These are phyloP conservation scores for Rhizopogon vesiculosus DNA, from an alignment of 768 basidiomycete genomes.

Conservation along the genomic window DNA sequence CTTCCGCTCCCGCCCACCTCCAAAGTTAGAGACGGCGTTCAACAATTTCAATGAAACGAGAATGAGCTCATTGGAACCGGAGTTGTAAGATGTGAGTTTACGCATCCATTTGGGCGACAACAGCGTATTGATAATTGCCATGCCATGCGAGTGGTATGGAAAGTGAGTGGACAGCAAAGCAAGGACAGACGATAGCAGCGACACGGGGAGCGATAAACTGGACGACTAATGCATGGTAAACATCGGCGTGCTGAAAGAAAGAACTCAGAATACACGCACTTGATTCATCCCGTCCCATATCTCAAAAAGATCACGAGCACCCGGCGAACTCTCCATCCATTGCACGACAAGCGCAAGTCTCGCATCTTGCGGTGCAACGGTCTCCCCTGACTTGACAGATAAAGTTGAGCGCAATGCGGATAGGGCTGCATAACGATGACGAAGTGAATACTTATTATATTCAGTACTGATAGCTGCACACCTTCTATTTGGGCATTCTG, in stretches of 20 bases:
- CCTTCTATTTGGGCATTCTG: slow-evolving; percentile 15
- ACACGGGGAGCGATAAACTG: slow-evolving; percentile 39
- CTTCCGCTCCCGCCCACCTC: slow-evolving; percentile 61
- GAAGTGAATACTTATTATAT: neutral
- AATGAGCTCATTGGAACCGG: slow-evolving; percentile 58
- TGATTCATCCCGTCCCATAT: slow-evolving; percentile 53
- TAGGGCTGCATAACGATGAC: slow-evolving; percentile 28
- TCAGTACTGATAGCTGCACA: slow-evolving; percentile 5
- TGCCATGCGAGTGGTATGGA: slow-evolving; percentile 57
- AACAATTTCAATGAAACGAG: slow-evolving; percentile 64
- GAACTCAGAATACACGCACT: slow-evolving; percentile 30
- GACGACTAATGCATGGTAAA: slow-evolving; percentile 30
- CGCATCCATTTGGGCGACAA: slow-evolving; percentile 53
- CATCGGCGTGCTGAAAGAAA: neutral
- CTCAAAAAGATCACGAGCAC: slow-evolving; percentile 55
- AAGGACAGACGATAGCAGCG: slow-evolving; percentile 56
- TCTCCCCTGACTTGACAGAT: slow-evolving; percentile 45
- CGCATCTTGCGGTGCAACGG: slow-evolving; percentile 50
- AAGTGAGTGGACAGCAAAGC: slow-evolving; percentile 64
- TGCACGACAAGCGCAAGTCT: slow-evolving; percentile 53
- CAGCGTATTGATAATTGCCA: slow-evolving; percentile 56
- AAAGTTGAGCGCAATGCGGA: slow-evolving; percentile 61
- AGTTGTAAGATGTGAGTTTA: slow-evolving; percentile 57
- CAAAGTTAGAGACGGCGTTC: slow-evolving; percentile 56
- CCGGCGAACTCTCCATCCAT: slow-evolving; percentile 58